These are phyloP conservation scores for Ananas comosus DNA, from an alignment of 176 grass and related monocot genomes.

Conservation along the genomic window DNA sequence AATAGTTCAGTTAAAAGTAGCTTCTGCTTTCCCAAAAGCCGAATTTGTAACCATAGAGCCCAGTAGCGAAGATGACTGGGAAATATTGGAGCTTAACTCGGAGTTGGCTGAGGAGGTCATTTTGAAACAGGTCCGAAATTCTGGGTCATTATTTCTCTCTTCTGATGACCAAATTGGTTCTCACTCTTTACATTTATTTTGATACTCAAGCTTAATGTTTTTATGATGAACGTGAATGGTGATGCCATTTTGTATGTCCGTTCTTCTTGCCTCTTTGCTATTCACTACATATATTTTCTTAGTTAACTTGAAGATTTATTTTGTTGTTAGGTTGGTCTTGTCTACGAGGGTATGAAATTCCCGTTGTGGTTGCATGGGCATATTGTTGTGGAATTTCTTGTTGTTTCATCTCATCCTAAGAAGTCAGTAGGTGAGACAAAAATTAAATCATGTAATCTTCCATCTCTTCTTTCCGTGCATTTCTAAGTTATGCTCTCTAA, in stretches of 20 bases:
- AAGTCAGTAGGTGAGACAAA: conserved; percentile 58
- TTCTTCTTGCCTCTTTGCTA: neutral
- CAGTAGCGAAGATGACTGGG: conserved; percentile 84
- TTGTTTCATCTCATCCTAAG: conserved; percentile 51
- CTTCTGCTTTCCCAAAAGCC: conserved; percentile 63
- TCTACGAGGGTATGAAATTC: conserved; percentile 93
- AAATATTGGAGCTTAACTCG: conserved; percentile 82
- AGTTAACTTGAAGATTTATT: conserved; percentile 1
- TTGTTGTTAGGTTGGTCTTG: conserved; percentile 64
- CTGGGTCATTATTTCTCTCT: too few species aligned
- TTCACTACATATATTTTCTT: neutral
- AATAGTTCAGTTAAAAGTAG: conserved; percentile 47
- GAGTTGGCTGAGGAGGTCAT: conserved; percentile 80
- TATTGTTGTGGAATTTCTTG: conserved; percentile 83
- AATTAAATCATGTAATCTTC: neutral
- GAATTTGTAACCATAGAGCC: conserved; percentile 68
- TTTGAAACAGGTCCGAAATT: conserved; percentile 57
- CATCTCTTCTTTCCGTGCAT: conserved; percentile 3
- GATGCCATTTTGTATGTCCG: neutral
- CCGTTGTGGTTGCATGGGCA: conserved; percentile 85
- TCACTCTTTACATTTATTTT: too few species aligned
- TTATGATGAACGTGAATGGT: too few species aligned
- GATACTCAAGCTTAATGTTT: too few species aligned
- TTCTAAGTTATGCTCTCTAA: conserved; percentile 11
- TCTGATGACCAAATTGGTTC: too few species aligned